Base-by-base conservation (phyloP, 192 early-diverging fungal genomes). In the Backusella westeae region DNA sequence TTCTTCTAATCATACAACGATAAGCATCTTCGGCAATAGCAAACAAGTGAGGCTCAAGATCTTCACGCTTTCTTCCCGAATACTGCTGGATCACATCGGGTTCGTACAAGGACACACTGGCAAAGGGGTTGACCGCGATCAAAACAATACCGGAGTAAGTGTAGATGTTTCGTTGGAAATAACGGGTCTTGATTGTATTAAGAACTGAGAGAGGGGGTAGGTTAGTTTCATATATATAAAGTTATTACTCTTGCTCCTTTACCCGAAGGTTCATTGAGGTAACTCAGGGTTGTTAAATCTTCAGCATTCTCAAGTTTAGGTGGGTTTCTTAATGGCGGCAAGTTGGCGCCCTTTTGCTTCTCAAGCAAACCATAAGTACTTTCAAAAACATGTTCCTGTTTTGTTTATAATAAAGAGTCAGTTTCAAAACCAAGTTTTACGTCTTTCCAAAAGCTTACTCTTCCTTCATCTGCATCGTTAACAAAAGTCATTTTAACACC, bases 81-180 rank as follows among this genome's bases (percentile, higher is more conserved):
- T 99, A 98, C 67, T 95, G 93, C 73, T 96, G 92, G 63, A 99
- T 92, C 71, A 94, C 91, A 77, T 98, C 95, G 36, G 93, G 92
- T 10, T 93, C 91, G 83, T 99, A 99, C 39, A 98, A 85, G 34
- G 88, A 75, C 73, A 99, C 90, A 34, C 91, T 83, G 42, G 88
- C 89, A 84, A 98, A 99, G 5, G 98, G 98, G 75, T 99, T 99
- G 81, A 96, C 93, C 46, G 98, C 98, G 75, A 99, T 97, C 76
- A 99, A 84, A 34, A 99, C 98, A 65, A 99, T 97, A 67, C 98
- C 98, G 32, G 97, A 98, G 80, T 99, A 99, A 9, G 98, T 99
- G 85, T 99, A 99, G 77, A 99, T 98, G 81, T 93, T 93, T 78
- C 95, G 91, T 81, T 96, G 93, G 4, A 87, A 83, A 79, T 98